These are phyloP conservation scores for Fusarium sp. DNA, from an alignment of 2,329 filamentous ascomycete species.

Conservation along the genomic window DNA sequence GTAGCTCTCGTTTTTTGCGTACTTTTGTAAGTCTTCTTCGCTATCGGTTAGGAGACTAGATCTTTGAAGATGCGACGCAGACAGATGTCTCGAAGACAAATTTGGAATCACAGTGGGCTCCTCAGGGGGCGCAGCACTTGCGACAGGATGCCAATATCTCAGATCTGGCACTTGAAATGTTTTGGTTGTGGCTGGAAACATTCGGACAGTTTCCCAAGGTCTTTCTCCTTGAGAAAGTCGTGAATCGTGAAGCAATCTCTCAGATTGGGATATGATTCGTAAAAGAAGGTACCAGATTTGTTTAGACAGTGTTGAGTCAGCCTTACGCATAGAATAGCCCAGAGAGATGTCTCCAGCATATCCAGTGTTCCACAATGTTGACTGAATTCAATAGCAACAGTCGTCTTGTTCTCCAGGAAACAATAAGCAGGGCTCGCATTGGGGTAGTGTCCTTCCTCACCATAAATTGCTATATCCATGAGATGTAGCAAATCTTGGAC, in stretches of 20 bases:
- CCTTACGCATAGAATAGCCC: conserved; percentile 15
- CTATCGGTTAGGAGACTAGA: neutral
- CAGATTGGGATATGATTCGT: neutral
- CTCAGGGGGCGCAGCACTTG: neutral
- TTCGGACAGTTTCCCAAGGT: neutral
- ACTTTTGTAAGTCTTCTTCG: neutral
- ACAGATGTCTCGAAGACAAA: neutral
- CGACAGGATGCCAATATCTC: neutral
- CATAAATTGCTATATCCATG: neutral
- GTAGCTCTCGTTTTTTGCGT: conserved; percentile 2
- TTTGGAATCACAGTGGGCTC: neutral
- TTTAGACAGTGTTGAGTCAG: neutral
- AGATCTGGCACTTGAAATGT: conserved; percentile 2
- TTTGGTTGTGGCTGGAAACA: neutral
- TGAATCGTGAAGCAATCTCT: neutral
- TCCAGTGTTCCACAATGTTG: conserved; percentile 32
- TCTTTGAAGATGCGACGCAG: neutral
- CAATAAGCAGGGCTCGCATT: conserved; percentile 17
- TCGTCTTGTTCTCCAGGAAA: neutral
- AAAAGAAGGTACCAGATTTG: neutral
- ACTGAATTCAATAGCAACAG: conserved; percentile 15
- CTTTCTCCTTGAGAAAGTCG: neutral
- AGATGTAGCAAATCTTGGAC: conserved; percentile 3
- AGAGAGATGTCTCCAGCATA: conserved; percentile 10
- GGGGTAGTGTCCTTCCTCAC: neutral